Conservation (phyloP, 2,329 filamentous ascomycete species). For the Lecanicillium sp. region DNA sequence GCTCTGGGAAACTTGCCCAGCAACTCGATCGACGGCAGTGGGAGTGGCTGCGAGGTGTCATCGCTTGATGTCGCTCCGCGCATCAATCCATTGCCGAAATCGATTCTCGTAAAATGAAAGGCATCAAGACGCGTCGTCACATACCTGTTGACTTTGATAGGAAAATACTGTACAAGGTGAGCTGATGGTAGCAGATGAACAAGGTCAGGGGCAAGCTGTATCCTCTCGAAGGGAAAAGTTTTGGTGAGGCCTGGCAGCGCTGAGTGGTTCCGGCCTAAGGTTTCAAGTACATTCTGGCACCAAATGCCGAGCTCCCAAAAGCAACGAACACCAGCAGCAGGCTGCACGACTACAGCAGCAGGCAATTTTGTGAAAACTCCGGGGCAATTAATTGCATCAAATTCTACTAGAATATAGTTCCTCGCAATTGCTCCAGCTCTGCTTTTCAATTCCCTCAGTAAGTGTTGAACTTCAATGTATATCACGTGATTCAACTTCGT, state of each 20-base stretch:
- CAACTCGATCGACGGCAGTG: no score
- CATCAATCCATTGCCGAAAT: not conserved
- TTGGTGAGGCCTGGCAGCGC: slow-evolving; percentile 17
- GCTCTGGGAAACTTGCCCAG: not conserved
- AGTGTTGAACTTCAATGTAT: no score
- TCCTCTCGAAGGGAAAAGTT: slow-evolving; percentile 22
- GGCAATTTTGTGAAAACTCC: not conserved
- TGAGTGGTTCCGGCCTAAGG: slow-evolving; percentile 26
- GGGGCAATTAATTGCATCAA: no score
- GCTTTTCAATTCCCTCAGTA: no score
- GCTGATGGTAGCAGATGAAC: slow-evolving; percentile 3
- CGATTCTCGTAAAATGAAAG: not conserved
- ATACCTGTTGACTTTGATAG: slow-evolving; percentile 2
- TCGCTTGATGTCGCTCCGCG: not conserved
- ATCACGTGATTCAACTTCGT: slow-evolving; percentile 3
- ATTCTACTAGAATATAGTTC: no score
- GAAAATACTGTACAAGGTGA: slow-evolving; percentile 10
- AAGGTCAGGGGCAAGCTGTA: slow-evolving; percentile 17
- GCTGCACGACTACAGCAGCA: not conserved
- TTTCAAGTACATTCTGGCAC: slow-evolving; percentile 24
- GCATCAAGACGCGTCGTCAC: not conserved
- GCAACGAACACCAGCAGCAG: not conserved
- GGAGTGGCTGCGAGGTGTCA: no score
- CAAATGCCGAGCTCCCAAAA: not conserved
- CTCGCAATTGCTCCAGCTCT: no score